Base-by-base conservation (phyloP, 805 yeast genomes). In the Suhomyces sp. region DNA sequence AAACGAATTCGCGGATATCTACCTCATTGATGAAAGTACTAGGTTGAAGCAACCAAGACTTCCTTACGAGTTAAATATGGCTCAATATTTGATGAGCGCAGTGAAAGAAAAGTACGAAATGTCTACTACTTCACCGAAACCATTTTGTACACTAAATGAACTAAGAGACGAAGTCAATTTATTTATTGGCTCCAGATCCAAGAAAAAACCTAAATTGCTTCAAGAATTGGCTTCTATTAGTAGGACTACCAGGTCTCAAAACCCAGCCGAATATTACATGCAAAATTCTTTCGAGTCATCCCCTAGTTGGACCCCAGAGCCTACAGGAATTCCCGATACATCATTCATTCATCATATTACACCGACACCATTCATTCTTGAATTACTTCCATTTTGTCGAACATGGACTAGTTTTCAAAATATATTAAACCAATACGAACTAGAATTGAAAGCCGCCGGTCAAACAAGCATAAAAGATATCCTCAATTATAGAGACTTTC, bases 61-160 rank as follows among this genome's bases (percentile, higher is more conserved):
- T 19, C 66, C 70, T 2, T 64, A 58, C 37, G 79, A 74, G 41
- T 42, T 52, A n/a, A 56, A 63, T 36, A 46, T 65, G 4, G 65
- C 69, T 0, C 13, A 40, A 2, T 36, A 44, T 18, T 28, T 62
- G 23, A 25, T 19, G 16, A 15, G 11, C n/a, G 7, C 6, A 18
- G 12, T 23, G 11, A 20, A 21, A 26, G 31, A 33, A 4, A n/a
- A 12, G n/a, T 31, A 9, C 7, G 16, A 31, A 14, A 5, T 31
- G 4, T 11, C 14, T 11, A 22, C 16, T 5, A n/a, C 9, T 8
- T 17, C n/a, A 1, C 29, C 24, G 8, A 9, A 25, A 4, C 19
- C 10, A 8, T 25, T 9, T 12, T 33, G 21, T 18, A 24, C 40
- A 6, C 33, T 22, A 20, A 52, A 49, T 31, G 22, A 36, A 10